Percentiles rank a stretch among this genome's conserved stretches.
These are phyloP conservation scores for Arachis stenosperma DNA, from an alignment of 306 rosid species.

Conservation along the genomic window DNA sequence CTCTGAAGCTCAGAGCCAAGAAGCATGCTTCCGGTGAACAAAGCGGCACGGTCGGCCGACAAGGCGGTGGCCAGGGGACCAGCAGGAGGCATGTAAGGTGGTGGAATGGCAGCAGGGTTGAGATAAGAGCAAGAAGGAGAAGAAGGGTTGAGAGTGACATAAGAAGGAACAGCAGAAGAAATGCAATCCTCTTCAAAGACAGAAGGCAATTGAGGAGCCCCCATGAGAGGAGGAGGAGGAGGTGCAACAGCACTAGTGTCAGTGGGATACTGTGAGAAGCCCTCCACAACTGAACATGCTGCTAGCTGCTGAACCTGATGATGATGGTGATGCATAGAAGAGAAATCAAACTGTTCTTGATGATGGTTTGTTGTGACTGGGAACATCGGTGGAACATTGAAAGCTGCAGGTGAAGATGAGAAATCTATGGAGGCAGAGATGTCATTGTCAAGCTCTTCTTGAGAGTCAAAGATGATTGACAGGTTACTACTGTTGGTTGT, in stretches of 20 bases:
- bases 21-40: slow-evolving; percentile 57
- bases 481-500: slow-evolving; percentile 53
- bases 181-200: slow-evolving; percentile 82
- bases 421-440: slow-evolving; percentile 90
- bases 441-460: slow-evolving; percentile 81
- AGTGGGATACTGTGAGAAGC: slow-evolving; percentile 57
- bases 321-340: slow-evolving; percentile 57
- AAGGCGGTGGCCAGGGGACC: slow-evolving; percentile 60
- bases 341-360: slow-evolving; percentile 64
- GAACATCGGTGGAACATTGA: slow-evolving; percentile 51
- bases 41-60: slow-evolving; percentile 63
- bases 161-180: slow-evolving; percentile 81
- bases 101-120: slow-evolving; percentile 51
- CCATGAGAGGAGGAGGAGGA: slow-evolving; percentile 49
- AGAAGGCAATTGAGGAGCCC: slow-evolving; percentile 53
- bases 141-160: slow-evolving; percentile 68
- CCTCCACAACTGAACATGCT: slow-evolving; percentile 64
- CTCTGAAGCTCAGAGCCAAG: slow-evolving; percentile 72
- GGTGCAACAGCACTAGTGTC: slow-evolving; percentile 40
- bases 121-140: slow-evolving; percentile 75
- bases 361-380: slow-evolving; percentile 32
- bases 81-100: slow-evolving; percentile 57
- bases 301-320: slow-evolving; percentile 36
- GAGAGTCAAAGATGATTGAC: slow-evolving; percentile 71
- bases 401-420: slow-evolving; percentile 63